These are phyloP conservation scores for Leccinellum luteum DNA, from an alignment of 768 basidiomycete genomes.

Conservation along the genomic window DNA sequence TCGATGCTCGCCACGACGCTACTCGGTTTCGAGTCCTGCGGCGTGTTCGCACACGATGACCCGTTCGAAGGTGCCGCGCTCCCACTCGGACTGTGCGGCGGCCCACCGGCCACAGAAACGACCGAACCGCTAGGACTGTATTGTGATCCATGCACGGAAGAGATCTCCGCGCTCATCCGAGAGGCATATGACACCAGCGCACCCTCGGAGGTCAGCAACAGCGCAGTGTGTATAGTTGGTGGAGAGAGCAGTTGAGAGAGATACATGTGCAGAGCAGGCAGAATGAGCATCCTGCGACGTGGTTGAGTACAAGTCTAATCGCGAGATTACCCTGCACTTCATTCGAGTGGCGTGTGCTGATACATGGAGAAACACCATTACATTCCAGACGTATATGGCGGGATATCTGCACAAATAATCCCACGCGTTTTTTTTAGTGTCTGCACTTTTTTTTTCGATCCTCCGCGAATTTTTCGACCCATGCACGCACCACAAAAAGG, in stretches of 20 bases:
- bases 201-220: constrained; percentile 70
- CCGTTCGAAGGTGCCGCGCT: constrained; percentile 9
- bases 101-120: background rate
- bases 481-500: too few species aligned
- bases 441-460: too few species aligned
- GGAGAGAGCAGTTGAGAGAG: constrained; percentile 56
- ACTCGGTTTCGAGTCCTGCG: constrained; percentile 11
- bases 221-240: constrained; percentile 65
- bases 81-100: constrained; percentile 11
- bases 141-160: background rate
- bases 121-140: constrained; percentile 6
- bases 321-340: too few species aligned
- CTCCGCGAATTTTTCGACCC: too few species aligned
- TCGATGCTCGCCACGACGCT: constrained; percentile 11
- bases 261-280: constrained; percentile 63
- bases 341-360: background rate
- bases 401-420: too few species aligned
- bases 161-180: constrained; percentile 32
- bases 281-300: constrained; percentile 54
- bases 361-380: constrained; percentile 18
- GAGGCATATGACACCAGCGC: constrained; percentile 68
- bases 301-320: background rate
- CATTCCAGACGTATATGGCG: too few species aligned
- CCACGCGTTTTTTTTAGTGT: too few species aligned
- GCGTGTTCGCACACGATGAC: constrained; percentile 6